Evolutionary conservation across 2,329 filamentous ascomycete species (phyloP).

Genomic region (Akanthomyces lecanii): DNA sequence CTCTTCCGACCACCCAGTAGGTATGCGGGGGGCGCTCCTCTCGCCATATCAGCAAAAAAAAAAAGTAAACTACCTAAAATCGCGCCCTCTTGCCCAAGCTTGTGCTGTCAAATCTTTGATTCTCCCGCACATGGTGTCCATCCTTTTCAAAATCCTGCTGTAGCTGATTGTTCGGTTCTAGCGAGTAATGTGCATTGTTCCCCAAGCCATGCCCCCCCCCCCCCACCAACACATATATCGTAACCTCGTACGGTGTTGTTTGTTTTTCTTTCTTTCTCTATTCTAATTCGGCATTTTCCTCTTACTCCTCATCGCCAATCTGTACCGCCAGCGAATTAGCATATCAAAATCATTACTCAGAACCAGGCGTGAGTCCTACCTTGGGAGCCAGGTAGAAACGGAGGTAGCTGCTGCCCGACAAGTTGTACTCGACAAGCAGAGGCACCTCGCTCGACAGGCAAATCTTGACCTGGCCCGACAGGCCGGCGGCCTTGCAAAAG

Average conservation of each 20-base stretch:
- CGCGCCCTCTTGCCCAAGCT: neutral
- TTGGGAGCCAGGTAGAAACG: conserved; percentile 98
- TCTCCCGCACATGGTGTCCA: neutral
- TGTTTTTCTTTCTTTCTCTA: neutral
- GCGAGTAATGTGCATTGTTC: neutral
- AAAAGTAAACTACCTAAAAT: conserved; percentile 5
- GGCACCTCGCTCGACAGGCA: conserved; percentile 96
- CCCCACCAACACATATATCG: conserved; percentile 10
- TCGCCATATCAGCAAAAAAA: neutral
- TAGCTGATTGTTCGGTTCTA: neutral
- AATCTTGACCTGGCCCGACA: conserved; percentile 80
- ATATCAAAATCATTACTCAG: neutral
- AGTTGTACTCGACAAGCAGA: conserved; percentile 84
- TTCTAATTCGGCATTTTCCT: neutral
- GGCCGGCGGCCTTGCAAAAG: conserved; percentile 94
- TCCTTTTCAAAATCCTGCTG: neutral
- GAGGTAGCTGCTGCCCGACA: conserved; percentile 80
- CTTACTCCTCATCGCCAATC: conserved; percentile 29
- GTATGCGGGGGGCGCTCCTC: neutral
- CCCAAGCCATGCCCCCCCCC: neutral
- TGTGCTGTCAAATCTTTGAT: neutral
- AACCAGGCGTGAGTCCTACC: conserved; percentile 51
- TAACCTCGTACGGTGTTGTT: conserved; percentile 5
- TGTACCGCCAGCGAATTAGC: conserved; percentile 13
- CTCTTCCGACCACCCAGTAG: neutral